phyloP scores from a whole-genome alignment of 345 rosid species.

The Murraya paniculata region DNA sequence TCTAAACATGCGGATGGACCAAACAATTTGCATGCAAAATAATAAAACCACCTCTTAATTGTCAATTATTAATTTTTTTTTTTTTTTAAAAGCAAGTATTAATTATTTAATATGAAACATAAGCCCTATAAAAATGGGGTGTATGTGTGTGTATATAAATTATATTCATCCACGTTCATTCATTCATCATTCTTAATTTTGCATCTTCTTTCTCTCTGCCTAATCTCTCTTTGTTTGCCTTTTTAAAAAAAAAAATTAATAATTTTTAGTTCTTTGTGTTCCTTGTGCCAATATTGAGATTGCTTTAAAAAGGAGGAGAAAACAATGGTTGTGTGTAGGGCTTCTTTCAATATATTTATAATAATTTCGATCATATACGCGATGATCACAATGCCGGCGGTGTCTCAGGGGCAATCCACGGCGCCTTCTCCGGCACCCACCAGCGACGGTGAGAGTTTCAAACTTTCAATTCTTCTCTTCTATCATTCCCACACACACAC shows the following conservation, averaged over 20 bases:
- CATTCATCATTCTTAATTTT: no score
- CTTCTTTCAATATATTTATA: constrained; percentile 36
- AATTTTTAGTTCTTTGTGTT: neutral
- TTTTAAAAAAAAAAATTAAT: no score
- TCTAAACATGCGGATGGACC: constrained; percentile 20
- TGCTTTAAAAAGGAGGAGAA: neutral
- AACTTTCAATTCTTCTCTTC: no score
- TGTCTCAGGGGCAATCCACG: constrained; percentile 48
- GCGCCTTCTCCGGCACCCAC: constrained; percentile 72
- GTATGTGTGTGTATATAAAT: neutral
- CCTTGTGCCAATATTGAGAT: neutral
- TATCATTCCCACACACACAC: no score
- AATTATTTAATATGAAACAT: neutral
- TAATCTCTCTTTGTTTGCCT: constrained; percentile 14
- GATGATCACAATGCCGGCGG: constrained; percentile 41
- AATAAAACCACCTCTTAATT: neutral
- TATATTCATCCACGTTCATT: neutral
- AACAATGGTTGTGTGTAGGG: constrained; percentile 49
- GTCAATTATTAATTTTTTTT: neutral
- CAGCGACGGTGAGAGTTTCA: constrained; percentile 49
- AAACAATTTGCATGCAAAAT: constrained; percentile 2
- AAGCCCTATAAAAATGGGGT: constrained; percentile 2
- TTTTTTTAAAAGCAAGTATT: no score
- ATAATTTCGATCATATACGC: constrained; percentile 30
- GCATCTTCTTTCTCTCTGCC: constrained; percentile 17